phyloP scores from a whole-genome alignment of 2,329 filamentous ascomycete genomes.

The Pseudogymnoascus sp. region DNA sequence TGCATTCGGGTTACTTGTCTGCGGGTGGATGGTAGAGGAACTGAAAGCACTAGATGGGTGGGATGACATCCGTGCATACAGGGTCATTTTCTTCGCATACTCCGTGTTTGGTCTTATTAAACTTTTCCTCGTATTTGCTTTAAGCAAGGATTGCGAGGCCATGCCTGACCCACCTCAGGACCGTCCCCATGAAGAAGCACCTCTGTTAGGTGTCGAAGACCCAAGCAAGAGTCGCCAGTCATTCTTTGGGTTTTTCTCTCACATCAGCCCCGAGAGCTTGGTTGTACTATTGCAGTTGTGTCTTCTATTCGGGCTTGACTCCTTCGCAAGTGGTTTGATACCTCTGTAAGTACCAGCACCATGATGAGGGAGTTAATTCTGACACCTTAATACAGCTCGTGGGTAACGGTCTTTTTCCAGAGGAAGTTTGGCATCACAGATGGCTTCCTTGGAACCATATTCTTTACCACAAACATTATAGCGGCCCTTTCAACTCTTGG shows the following conservation, averaged over 20 bases:
- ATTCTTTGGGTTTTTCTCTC: constrained; percentile 32
- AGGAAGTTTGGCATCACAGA: constrained; percentile 40
- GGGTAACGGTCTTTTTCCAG: constrained; percentile 51
- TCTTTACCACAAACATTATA: constrained; percentile 45
- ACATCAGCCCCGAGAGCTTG: constrained; percentile 48
- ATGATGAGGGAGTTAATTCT: constrained; percentile 36
- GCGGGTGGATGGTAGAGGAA: constrained; percentile 50
- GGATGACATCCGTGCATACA: constrained; percentile 40
- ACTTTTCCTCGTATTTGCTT: constrained; percentile 39
- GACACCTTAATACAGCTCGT: constrained; percentile 36
- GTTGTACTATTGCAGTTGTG: constrained; percentile 52
- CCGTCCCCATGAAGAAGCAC: constrained; percentile 21
- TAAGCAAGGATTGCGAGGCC: constrained; percentile 36
- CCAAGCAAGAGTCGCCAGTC: constrained; percentile 15
- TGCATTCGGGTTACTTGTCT: constrained; percentile 49
- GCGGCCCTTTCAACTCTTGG: constrained; percentile 43
- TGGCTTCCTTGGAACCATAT: constrained; percentile 44
- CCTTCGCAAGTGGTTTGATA: constrained; percentile 62
- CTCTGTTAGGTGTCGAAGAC: constrained; percentile 20
- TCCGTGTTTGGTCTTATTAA: constrained; percentile 50
- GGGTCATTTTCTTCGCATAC: constrained; percentile 49
- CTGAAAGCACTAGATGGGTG: constrained; percentile 38
- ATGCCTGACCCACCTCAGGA: constrained; percentile 26
- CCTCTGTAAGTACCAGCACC: constrained; percentile 44
- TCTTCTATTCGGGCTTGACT: constrained; percentile 59